Percentiles rank a stretch among this genome's conserved stretches.
These are phyloP conservation scores for Coemansia sp. DNA, from an alignment of 192 early-diverging fungal genomes.

Conservation along the genomic window DNA sequence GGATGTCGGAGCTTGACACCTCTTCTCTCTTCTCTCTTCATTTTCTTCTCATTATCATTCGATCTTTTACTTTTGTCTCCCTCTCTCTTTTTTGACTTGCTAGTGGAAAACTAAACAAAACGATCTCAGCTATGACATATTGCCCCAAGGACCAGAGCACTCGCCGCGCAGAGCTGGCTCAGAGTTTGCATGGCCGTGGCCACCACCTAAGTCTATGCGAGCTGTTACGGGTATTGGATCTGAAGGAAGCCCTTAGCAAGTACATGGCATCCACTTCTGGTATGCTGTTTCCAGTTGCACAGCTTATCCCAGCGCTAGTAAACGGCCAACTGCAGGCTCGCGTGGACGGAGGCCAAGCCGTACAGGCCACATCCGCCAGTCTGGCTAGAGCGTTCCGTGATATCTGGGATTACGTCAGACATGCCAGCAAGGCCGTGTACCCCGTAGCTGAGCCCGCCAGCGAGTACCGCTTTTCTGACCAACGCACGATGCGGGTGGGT, in stretches of 20 bases:
- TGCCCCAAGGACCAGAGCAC: neutral
- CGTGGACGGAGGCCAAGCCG: neutral
- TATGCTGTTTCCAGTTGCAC: neutral
- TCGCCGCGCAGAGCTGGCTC: conserved; percentile 1
- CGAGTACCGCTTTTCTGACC: neutral
- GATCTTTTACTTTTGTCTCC: no score
- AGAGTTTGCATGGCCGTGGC: neutral
- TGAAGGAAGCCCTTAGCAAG: neutral
- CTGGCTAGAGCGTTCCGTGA: conserved; percentile 1
- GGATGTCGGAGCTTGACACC: neutral
- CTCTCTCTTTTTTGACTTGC: neutral
- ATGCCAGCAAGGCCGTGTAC: neutral
- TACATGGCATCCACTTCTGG: neutral
- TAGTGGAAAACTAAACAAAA: neutral
- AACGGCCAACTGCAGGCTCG: neutral
- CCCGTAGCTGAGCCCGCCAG: neutral
- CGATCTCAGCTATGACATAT: neutral
- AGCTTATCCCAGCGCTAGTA: neutral
- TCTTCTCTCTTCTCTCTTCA: neutral
- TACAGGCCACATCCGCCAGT: neutral
- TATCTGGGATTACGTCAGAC: neutral
- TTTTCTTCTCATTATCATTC: neutral
- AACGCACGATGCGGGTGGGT: neutral
- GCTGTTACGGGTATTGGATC: neutral
- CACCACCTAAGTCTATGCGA: neutral